Conservation (phyloP, 495 filamentous ascomycete genomes). For the Filosporella fistucella region DNA sequence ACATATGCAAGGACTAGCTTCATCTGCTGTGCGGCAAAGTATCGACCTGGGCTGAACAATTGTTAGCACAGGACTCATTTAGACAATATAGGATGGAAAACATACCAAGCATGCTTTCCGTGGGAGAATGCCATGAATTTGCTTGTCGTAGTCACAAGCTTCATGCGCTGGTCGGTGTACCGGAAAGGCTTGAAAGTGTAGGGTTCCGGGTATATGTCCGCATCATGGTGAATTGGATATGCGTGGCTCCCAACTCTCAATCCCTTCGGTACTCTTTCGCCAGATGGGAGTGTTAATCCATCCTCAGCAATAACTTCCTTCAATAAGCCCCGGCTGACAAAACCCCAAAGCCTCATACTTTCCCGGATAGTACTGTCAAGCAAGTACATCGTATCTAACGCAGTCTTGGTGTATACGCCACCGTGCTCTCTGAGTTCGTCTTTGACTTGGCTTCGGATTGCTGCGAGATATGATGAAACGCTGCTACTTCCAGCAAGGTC, state of each 20-base stretch:
- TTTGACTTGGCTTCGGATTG: conserved; percentile 1
- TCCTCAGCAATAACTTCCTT: conserved; percentile 34
- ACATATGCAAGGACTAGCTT: conserved; percentile 38
- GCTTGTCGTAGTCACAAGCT: conserved; percentile 30
- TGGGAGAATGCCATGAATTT: conserved; percentile 35
- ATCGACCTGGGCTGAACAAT: conserved; percentile 21
- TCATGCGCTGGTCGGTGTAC: conserved; percentile 24
- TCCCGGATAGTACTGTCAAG: conserved; percentile 39
- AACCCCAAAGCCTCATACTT: conserved; percentile 35
- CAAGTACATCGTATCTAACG: conserved; percentile 34
- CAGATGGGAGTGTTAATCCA: conserved; percentile 32
- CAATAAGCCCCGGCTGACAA: conserved; percentile 34
- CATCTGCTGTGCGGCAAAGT: conserved; percentile 37
- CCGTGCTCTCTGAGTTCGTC: conserved; percentile 3
- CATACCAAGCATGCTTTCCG: conserved; percentile 31
- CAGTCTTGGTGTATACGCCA: conserved; percentile 35
- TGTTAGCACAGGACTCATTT: neutral
- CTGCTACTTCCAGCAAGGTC: conserved; percentile 21
- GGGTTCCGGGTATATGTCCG: conserved; percentile 30
- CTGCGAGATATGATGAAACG: neutral
- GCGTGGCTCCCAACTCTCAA: conserved; percentile 34
- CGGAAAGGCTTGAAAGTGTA: conserved; percentile 33
- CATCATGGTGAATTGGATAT: conserved; percentile 34
- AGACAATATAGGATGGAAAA: neutral
- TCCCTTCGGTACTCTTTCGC: conserved; percentile 29